A percentile compares a stretch with the other conserved stretches of the same genome.
phyloP scores from a whole-genome alignment of 108 stramenopile species.

The Conticribra guillardii region DNA sequence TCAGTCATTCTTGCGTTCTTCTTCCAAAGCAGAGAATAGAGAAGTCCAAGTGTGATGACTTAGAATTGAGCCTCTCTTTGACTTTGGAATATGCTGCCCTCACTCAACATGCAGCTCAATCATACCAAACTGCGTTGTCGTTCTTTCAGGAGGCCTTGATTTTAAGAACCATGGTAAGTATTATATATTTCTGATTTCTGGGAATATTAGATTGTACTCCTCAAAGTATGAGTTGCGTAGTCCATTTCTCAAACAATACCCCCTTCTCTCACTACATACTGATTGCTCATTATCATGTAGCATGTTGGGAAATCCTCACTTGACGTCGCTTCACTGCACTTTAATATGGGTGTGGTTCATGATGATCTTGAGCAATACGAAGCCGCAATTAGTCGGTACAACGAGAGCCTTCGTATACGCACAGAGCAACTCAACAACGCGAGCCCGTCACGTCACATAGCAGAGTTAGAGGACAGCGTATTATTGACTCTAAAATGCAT shows the following conservation, averaged over 20 bases:
- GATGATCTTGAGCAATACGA: conserved; percentile 52
- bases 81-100: conserved; percentile 46
- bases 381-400: conserved; percentile 37
- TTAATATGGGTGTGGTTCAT: conserved; percentile 50
- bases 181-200: neutral
- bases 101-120: conserved; percentile 30
- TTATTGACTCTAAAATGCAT: conserved; percentile 44
- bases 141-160: conserved; percentile 53
- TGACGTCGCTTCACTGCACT: conserved; percentile 55
- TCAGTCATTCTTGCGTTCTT: conserved; percentile 11
- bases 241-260: too few species aligned
- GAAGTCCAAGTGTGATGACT: conserved; percentile 27
- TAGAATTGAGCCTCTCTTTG: conserved; percentile 37
- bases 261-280: too few species aligned
- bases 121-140: conserved; percentile 38
- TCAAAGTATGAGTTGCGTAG: too few species aligned
- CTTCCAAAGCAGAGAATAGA: conserved; percentile 13
- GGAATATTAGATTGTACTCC: too few species aligned
- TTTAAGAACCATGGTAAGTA: conserved; percentile 21
- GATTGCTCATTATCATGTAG: too few species aligned
- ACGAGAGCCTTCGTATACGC: conserved; percentile 55
- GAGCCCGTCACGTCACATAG: conserved; percentile 7
- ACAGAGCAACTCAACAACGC: conserved; percentile 28
- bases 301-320: conserved; percentile 48
- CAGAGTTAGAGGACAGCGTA: conserved; percentile 32